Conservation (phyloP, 768 basidiomycete species). For the Leucosporidium yakuticum region DNA sequence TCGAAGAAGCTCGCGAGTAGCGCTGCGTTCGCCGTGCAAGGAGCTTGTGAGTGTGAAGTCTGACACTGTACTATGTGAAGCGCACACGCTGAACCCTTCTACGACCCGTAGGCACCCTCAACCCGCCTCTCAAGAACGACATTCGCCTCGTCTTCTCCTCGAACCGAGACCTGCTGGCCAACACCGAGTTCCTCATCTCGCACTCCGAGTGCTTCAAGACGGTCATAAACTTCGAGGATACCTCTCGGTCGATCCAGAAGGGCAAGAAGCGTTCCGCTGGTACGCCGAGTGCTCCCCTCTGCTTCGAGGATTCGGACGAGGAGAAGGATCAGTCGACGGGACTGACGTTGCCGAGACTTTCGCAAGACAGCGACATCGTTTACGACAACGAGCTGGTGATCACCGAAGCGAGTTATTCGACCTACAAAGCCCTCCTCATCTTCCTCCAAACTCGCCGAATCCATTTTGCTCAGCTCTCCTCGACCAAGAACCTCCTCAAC, state of each 20-base stretch:
- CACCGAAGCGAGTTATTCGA: background rate
- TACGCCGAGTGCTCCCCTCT: background rate
- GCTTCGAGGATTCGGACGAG: background rate
- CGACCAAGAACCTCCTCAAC: background rate
- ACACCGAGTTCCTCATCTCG: background rate
- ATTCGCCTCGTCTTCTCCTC: constrained; percentile 1
- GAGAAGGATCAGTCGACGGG: background rate
- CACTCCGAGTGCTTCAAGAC: background rate
- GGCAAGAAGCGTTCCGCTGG: background rate
- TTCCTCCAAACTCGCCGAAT: constrained; percentile 1
- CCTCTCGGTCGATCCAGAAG: background rate
- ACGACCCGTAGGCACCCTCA: background rate
- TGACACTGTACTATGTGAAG: no score
- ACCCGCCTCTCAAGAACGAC: background rate
- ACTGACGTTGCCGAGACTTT: background rate
- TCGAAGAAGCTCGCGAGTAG: no score
- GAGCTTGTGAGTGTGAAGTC: no score
- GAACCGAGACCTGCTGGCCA: background rate
- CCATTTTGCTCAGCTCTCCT: background rate
- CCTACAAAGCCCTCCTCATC: constrained; percentile 4
- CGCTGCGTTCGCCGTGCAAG: no score
- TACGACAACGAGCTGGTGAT: background rate
- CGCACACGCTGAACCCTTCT: no score
- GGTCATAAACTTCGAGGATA: background rate
- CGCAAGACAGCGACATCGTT: no score